Evolutionary conservation across 225 moss, liverwort and hornwort genomes (phyloP), one percentile per base, ranked within the genome.

Genomic region (Antitrichia curtipendula): DNA sequence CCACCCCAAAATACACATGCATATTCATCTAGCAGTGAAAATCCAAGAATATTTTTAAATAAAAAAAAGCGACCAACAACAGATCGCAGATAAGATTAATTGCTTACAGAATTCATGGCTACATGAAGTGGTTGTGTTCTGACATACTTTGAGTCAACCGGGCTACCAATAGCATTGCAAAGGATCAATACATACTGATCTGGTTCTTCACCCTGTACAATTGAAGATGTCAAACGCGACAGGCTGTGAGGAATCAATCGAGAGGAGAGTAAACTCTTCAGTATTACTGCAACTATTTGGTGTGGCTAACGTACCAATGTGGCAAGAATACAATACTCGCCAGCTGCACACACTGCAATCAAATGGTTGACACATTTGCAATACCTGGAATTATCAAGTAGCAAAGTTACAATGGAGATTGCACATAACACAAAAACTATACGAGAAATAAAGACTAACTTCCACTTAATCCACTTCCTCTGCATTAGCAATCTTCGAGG

Each of bases 131-230:
- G 97, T 65, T 95, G 90, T 82, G 95, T 93, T 89, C 89, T 89
- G 79, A 95, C 85, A 81, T 87, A 86, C 87, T 93, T 99, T 43
- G 97, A 97, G 80, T 95, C 95, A 70, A 97, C 89, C 27, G 98
- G 98, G 89, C 90, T 97, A 74, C 98, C 98, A 91, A 96, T 96
- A 54, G 95, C 92, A 80, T 97, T 97, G 90, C 96, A 99, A 68
- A 99, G 86, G 75, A 96, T 97, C 77, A 99, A 69, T 36, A 93
- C 89, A 85, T 93, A 98, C 61, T 96, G 95, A 81, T 87, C 86
- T 80, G 94, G 80, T 89, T 94, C 93, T 80, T 96, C 95, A 61
- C 96, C 95, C 97, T 98, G 87, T 36, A 72, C 24, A 91, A 71
- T 84, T 57, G 65, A 65, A 86, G 60, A 68, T 60, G 56, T 61